Percentiles rank a stretch among this genome's conserved stretches.
Conservation (phyloP, 2,329 filamentous ascomycete species). For the Neurospora crassa region DNA sequence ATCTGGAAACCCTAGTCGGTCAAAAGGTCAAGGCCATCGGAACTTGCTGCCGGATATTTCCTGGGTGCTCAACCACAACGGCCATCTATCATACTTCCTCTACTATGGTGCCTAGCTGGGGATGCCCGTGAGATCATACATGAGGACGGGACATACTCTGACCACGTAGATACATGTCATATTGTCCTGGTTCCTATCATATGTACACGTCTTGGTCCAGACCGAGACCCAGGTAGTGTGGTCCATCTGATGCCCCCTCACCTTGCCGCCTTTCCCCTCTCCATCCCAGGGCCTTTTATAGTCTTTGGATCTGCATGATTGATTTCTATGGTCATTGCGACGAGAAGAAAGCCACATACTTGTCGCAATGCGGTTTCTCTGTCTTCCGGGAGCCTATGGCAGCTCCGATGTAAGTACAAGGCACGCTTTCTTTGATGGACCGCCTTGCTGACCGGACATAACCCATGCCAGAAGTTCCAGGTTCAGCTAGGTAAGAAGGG, state of each 20-base stretch:
- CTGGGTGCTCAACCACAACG: not conserved
- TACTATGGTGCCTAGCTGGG: not conserved
- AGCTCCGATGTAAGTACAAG: slow-evolving; percentile 38
- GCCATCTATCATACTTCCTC: not conserved
- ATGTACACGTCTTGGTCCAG: not conserved
- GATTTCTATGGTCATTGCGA: not conserved
- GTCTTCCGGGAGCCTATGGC: slow-evolving; percentile 48
- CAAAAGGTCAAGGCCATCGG: not conserved
- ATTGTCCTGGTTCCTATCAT: not conserved
- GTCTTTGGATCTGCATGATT: not conserved
- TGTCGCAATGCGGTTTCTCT: slow-evolving; percentile 42
- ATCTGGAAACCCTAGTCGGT: not conserved
- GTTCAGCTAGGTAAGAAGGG: slow-evolving; percentile 36
- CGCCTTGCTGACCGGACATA: slow-evolving; percentile 1
- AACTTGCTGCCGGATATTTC: not conserved
- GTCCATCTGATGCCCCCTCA: not conserved
- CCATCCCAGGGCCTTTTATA: not conserved
- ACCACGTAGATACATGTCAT: not conserved
- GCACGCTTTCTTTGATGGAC: slow-evolving; percentile 6
- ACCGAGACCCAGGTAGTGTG: not conserved
- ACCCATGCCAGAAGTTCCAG: slow-evolving; percentile 39
- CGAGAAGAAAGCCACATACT: not conserved
- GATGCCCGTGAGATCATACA: not conserved
- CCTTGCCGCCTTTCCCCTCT: not conserved
- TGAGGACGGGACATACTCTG: not conserved